A percentile compares a stretch with the other conserved stretches of the same genome.
These are phyloP conservation scores for Trematosphaeria pertusa DNA, from an alignment of 2,329 filamentous ascomycete genomes.

Conservation along the genomic window DNA sequence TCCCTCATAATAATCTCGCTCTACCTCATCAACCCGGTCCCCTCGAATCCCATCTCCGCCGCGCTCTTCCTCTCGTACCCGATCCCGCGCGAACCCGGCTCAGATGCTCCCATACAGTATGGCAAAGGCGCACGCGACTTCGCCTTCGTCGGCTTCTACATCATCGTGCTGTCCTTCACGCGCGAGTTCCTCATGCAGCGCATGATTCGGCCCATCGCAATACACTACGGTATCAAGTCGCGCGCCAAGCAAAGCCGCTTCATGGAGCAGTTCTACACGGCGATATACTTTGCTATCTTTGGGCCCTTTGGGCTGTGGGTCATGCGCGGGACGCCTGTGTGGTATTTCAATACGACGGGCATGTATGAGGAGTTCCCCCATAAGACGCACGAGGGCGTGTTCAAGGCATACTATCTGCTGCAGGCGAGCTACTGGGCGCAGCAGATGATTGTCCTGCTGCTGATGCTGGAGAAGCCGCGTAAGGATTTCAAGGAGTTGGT, in stretches of 20 bases:
- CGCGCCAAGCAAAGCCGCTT: slow-evolving; percentile 85
- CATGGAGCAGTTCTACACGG: slow-evolving; percentile 96
- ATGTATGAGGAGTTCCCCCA: slow-evolving; percentile 94
- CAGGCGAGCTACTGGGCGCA: slow-evolving; percentile 96
- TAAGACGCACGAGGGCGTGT: slow-evolving; percentile 75
- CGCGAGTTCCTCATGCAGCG: slow-evolving; percentile 97
- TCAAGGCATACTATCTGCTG: slow-evolving; percentile 97
- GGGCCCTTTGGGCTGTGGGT: slow-evolving; percentile 87
- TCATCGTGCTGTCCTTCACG: slow-evolving; percentile 86
- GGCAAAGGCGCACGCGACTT: slow-evolving; percentile 89
- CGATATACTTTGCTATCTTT: slow-evolving; percentile 84
- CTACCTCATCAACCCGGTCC: slow-evolving; percentile 78
- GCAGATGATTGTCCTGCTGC: slow-evolving; percentile 84
- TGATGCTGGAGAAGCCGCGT: slow-evolving; percentile 89
- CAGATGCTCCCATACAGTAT: slow-evolving; percentile 67
- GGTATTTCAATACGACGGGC: slow-evolving; percentile 91
- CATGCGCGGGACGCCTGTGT: slow-evolving; percentile 89
- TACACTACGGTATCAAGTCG: slow-evolving; percentile 71
- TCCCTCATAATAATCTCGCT: slow-evolving; percentile 67
- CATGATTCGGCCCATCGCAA: slow-evolving; percentile 77
- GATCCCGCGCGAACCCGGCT: slow-evolving; percentile 61
- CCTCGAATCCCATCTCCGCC: slow-evolving; percentile 78
- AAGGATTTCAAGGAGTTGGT: slow-evolving; percentile 97
- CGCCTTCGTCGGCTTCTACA: slow-evolving; percentile 89
- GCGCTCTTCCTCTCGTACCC: slow-evolving; percentile 93